Conservation (phyloP, 2,329 filamentous ascomycete species). For the Penicillium sp. region DNA sequence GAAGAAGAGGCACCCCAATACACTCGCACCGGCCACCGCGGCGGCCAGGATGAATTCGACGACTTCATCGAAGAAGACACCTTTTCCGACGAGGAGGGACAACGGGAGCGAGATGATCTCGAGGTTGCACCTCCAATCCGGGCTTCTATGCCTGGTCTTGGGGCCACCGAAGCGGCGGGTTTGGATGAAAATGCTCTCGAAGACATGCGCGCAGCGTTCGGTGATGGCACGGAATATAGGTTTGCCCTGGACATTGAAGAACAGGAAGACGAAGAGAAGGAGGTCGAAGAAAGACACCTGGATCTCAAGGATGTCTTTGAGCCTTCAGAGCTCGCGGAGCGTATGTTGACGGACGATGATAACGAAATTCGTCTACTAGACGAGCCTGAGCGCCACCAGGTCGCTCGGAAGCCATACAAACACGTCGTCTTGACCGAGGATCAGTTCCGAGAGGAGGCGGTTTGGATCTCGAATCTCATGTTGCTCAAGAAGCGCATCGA, state of each 20-base stretch:
- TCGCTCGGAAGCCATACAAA: slow-evolving; percentile 86
- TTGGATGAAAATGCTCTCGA: slow-evolving; percentile 91
- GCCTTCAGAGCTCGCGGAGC: slow-evolving; percentile 89
- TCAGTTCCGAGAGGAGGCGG: slow-evolving; percentile 84
- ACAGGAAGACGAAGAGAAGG: slow-evolving; percentile 73
- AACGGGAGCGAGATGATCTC: slow-evolving; percentile 76
- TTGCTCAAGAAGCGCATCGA: slow-evolving; percentile 81
- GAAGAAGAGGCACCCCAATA: slow-evolving; percentile 65
- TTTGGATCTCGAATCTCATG: slow-evolving; percentile 88
- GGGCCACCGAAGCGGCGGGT: slow-evolving; percentile 75
- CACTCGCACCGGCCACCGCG: slow-evolving; percentile 41
- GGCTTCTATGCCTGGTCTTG: slow-evolving; percentile 65
- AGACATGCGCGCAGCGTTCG: slow-evolving; percentile 95
- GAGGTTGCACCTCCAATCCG: slow-evolving; percentile 82
- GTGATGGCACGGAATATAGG: slow-evolving; percentile 91
- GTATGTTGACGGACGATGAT: slow-evolving; percentile 92
- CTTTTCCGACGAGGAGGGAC: slow-evolving; percentile 78
- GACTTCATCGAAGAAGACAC: slow-evolving; percentile 98
- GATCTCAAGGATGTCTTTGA: slow-evolving; percentile 98
- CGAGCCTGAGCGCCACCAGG: slow-evolving; percentile 90
- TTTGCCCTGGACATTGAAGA: slow-evolving; percentile 92
- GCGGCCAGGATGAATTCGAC: slow-evolving; percentile 78
- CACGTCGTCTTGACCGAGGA: slow-evolving; percentile 77
- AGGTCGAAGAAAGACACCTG: slow-evolving; percentile 77
- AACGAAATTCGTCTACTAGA: slow-evolving; percentile 86